Percentiles rank a stretch among this genome's conserved stretches.
Evolutionary conservation across 106 monocot genomes (phyloP).

Genomic region (Dactylorhiza incarnata): DNA sequence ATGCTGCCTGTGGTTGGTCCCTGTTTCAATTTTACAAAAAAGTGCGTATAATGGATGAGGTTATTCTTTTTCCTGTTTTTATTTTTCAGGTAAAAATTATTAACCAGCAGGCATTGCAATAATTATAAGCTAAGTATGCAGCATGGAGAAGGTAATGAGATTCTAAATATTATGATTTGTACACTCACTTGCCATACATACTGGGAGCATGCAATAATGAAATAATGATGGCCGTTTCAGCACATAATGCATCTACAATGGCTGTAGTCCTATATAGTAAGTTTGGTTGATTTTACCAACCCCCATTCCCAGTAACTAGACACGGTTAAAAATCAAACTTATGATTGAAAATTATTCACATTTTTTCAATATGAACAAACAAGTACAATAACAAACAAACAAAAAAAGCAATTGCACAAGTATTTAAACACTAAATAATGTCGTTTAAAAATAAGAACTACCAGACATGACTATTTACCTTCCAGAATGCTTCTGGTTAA

Average conservation of each 20-base stretch:
- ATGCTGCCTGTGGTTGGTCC: slow-evolving; percentile 57
- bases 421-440: background rate
- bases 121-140: background rate
- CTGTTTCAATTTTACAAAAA: slow-evolving; percentile 19
- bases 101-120: background rate
- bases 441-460: background rate
- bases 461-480: slow-evolving; percentile 27
- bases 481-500: slow-evolving; percentile 61
- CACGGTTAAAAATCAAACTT: background rate
- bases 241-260: background rate
- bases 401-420: background rate
- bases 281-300: background rate
- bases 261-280: background rate
- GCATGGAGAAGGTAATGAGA: too few species aligned
- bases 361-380: background rate
- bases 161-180: background rate
- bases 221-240: background rate
- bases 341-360: background rate
- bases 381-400: background rate
- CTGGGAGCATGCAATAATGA: background rate
- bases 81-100: background rate
- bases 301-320: background rate
- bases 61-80: background rate
- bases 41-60: background rate
- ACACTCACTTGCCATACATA: background rate